phyloP scores from a whole-genome alignment of 2,329 filamentous ascomycete species.

The Stemphylium vesicarium region DNA sequence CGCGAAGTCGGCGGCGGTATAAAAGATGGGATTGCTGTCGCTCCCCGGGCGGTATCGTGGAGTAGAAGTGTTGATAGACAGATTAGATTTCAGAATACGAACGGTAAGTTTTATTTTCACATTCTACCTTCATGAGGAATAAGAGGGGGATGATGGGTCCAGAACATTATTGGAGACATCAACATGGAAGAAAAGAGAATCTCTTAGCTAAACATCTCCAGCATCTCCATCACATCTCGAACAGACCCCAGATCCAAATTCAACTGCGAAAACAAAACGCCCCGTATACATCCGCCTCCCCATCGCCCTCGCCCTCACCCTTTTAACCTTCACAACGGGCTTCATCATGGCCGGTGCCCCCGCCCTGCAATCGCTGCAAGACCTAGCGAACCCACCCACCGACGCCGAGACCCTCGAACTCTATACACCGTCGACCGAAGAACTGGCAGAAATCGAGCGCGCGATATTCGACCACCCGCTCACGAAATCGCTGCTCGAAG shows the following conservation, averaged over 20 bases:
- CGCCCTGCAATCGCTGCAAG: slow-evolving; percentile 57
- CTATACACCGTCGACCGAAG: slow-evolving; percentile 64
- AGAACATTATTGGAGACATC: too few relatives aligned
- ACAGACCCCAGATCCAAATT: background rate
- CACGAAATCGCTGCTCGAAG: slow-evolving; percentile 69
- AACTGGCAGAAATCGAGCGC: slow-evolving; percentile 67
- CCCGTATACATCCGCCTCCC: slow-evolving; percentile 48
- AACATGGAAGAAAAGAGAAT: background rate
- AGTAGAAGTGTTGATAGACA: slow-evolving; percentile 4
- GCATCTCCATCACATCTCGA: background rate
- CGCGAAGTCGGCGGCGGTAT: slow-evolving; percentile 33
- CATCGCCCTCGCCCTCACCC: slow-evolving; percentile 54
- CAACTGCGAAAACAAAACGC: slow-evolving; percentile 12
- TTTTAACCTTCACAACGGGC: slow-evolving; percentile 60
- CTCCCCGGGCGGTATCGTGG: background rate
- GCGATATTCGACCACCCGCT: slow-evolving; percentile 78
- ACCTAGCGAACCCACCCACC: slow-evolving; percentile 62
- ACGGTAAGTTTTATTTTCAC: slow-evolving; percentile 20
- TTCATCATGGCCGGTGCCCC: slow-evolving; percentile 65
- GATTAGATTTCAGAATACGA: slow-evolving; percentile 22
- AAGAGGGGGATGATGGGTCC: background rate
- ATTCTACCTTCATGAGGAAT: background rate
- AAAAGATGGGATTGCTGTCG: slow-evolving; percentile 12
- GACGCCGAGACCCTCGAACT: slow-evolving; percentile 76
- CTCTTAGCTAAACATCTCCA: background rate